Evolutionary conservation across 352 stramenopile species (phyloP), one percentile per base, ranked within the genome.

Genomic region (Pilasporangium apinafurcum): DNA sequence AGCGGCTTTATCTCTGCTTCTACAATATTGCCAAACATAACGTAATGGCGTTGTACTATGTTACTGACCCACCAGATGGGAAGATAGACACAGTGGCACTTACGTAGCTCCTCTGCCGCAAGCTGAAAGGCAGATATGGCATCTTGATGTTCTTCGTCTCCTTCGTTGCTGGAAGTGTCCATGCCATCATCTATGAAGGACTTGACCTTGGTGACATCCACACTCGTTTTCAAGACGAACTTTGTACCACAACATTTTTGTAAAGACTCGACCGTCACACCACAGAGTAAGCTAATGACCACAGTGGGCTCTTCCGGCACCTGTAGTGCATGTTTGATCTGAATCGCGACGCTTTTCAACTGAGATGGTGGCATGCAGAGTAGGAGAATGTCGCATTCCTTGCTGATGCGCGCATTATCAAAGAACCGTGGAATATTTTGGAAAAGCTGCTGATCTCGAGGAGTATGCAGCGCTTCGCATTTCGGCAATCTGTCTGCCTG

Each of bases 291-390:
- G 39, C 69, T 84, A 28, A 84, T 33, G 13, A 84, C 51, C 4
- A 83, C 39, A 21, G 53, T 55, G 13, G 63, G 45, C 0, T 39
- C 24, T 1, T 67, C 37, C 16, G 35, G 54, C 12, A 55, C 44
- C 8, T 60, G 45, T 14, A 87, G 43, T 13, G 65, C 54, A 28
- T 80, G 72, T 34, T 73, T 74, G 60, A 85, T 68, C 48, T 89
- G 77, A 36, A 86, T 82, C 18, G 55, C 48, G 20, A 89, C 70
- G 40, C 58, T 78, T 39, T 83, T 83, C 44, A 89, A 56, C 51
- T 89, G 77, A 21, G 73, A 66, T 24, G 77, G 68, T 27, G 71
- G 64, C 53, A 84, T 77, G 44, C 73, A 86, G 8, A 89, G 44
- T 28, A 86, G 46, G 20, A 89, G 44, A 0, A 89, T 37, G 46